phyloP scores from a whole-genome alignment of 495 filamentous ascomycete genomes.

The Penicillium simplicissimum region DNA sequence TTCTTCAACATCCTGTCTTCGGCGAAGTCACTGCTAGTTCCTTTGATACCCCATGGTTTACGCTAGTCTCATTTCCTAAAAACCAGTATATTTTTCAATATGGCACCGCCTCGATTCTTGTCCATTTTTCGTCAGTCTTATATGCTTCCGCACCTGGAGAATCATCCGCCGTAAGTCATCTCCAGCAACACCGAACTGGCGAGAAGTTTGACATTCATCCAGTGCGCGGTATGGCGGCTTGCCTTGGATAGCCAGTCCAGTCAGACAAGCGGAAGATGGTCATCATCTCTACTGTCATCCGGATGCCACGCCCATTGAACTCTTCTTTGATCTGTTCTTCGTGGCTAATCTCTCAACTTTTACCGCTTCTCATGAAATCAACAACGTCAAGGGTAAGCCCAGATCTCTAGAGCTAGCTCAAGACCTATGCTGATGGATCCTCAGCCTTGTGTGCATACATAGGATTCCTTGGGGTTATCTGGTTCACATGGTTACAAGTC shows the following conservation, averaged over 20 bases:
- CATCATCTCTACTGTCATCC: slow-evolving; percentile 35
- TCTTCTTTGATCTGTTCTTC: slow-evolving; percentile 73
- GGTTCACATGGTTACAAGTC: slow-evolving; percentile 73
- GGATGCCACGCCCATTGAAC: slow-evolving; percentile 57
- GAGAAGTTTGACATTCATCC: background rate
- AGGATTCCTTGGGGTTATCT: slow-evolving; percentile 66
- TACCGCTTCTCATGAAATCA: slow-evolving; percentile 56
- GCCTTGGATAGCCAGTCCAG: slow-evolving; percentile 38
- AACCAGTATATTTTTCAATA: slow-evolving; percentile 10
- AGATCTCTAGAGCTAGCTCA: background rate
- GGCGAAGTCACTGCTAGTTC: slow-evolving; percentile 14
- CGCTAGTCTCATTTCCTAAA: slow-evolving; percentile 20
- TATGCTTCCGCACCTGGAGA: slow-evolving; percentile 11
- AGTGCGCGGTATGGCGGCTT: slow-evolving; percentile 13
- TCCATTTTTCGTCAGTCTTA: slow-evolving; percentile 23
- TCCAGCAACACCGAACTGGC: background rate
- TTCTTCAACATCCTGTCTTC: background rate
- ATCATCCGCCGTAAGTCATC: slow-evolving; percentile 23
- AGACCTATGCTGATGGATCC: slow-evolving; percentile 6
- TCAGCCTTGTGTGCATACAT: slow-evolving; percentile 53
- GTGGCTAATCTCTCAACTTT: slow-evolving; percentile 69
- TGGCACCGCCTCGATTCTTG: slow-evolving; percentile 15
- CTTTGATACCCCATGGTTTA: slow-evolving; percentile 29
- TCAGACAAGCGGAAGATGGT: slow-evolving; percentile 26
- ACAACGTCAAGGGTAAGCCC: slow-evolving; percentile 40